Percentiles rank a stretch among this genome's conserved stretches.
These are phyloP conservation scores for Teunomyces cretensis DNA, from an alignment of 805 yeast species.

Conservation along the genomic window DNA sequence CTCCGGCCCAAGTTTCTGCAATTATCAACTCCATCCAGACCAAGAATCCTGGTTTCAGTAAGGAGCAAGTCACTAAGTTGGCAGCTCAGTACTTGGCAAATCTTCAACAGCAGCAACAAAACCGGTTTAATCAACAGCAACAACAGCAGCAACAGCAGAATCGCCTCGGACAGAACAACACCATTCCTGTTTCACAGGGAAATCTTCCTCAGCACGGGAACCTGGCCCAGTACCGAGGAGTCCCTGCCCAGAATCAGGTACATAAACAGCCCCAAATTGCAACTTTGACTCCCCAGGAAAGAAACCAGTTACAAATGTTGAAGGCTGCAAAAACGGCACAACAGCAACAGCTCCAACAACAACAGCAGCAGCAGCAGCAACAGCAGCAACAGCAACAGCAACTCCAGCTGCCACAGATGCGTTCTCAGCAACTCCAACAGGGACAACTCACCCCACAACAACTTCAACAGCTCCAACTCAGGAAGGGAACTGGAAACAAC, in stretches of 20 bases:
- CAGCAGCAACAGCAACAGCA: conserved; percentile 13
- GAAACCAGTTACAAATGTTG: conserved; percentile 40
- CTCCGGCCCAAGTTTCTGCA: conserved; percentile 65
- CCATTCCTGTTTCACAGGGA: conserved; percentile 2
- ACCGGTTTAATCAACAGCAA: conserved; percentile 21
- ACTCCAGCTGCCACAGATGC: conserved; percentile 3
- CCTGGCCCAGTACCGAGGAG: conserved; percentile 1
- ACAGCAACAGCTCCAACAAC: conserved; percentile 24
- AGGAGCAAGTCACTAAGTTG: conserved; percentile 63
- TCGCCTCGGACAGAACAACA: conserved; percentile 5
- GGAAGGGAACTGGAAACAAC: conserved; percentile 6
- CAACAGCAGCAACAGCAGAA: conserved; percentile 23
- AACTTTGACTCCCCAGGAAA: conserved; percentile 43
- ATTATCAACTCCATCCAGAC: conserved; percentile 62
- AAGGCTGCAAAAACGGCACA: conserved; percentile 36
- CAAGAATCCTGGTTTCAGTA: conserved; percentile 62
- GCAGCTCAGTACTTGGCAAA: conserved; percentile 65
- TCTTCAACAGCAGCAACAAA: conserved; percentile 52
- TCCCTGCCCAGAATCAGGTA: not conserved
- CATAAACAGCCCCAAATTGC: conserved; percentile 31
- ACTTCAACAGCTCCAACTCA: conserved; percentile 10
- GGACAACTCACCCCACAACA: conserved; percentile 6
- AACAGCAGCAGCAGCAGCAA: conserved; percentile 18
- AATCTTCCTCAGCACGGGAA: conserved; percentile 7
- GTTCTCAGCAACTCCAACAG: conserved; percentile 5